Percentiles rank a stretch among this genome's conserved stretches.
Evolutionary conservation across 805 yeast genomes (phyloP).

Genomic region (Schwanniomyces polymorphus): DNA sequence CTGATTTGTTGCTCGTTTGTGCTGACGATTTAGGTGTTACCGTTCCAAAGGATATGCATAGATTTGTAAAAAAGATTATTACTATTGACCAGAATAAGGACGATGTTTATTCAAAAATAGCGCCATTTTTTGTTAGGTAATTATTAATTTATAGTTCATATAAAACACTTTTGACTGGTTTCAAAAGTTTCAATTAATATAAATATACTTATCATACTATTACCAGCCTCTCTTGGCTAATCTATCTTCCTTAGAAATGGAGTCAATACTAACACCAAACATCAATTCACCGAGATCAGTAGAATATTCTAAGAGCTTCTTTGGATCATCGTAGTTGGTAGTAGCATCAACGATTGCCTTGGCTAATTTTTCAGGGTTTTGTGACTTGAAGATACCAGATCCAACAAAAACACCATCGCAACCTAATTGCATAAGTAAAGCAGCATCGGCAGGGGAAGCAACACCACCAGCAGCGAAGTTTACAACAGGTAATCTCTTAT

Average conservation of each 20-base stretch:
- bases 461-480: constrained; percentile 89
- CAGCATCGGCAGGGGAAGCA: constrained; percentile 88
- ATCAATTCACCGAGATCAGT: constrained; percentile 73
- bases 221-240: constrained; percentile 57
- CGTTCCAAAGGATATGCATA: constrained; percentile 33
- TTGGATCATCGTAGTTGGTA: constrained; percentile 64
- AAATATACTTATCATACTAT: background rate
- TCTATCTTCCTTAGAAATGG: constrained; percentile 46
- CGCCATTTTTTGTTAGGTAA: constrained; percentile 12
- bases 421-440: constrained; percentile 59
- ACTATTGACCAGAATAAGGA: constrained; percentile 17
- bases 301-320: constrained; percentile 60
- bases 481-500: constrained; percentile 69
- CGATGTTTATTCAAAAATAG: constrained; percentile 13
- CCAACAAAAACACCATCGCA: constrained; percentile 36
- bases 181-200: background rate
- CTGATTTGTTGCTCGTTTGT: constrained; percentile 42
- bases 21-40: constrained; percentile 41
- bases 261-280: constrained; percentile 67
- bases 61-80: constrained; percentile 38
- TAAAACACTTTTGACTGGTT: background rate
- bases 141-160: background rate
- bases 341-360: constrained; percentile 80
- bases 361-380: constrained; percentile 72
- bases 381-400: constrained; percentile 75